Conservation (phyloP, 768 basidiomycete genomes). For the Boletus rubropictus region DNA sequence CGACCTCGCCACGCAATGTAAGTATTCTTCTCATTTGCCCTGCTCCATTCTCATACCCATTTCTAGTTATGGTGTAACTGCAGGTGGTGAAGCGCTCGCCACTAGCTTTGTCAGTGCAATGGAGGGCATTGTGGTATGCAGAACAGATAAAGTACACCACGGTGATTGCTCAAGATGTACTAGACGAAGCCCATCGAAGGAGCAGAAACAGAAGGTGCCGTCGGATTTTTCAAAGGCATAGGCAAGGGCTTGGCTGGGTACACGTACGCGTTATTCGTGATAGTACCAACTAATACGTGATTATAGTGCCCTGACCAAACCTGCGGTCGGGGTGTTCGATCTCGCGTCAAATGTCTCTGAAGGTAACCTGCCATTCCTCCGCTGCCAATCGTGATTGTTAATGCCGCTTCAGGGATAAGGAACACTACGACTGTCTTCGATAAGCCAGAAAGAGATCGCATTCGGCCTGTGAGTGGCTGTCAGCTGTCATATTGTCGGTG, state of each 20-base stretch:
- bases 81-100: slow-evolving; percentile 90
- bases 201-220: slow-evolving; percentile 87
- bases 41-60: background rate
- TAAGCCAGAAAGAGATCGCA: slow-evolving; percentile 80
- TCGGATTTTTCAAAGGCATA: slow-evolving; percentile 97
- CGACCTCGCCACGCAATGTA: slow-evolving; percentile 94
- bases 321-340: slow-evolving; percentile 94
- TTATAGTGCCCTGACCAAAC: slow-evolving; percentile 85
- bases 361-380: slow-evolving; percentile 41
- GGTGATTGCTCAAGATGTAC: slow-evolving; percentile 3
- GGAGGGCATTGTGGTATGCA: slow-evolving; percentile 83
- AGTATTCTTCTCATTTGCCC: slow-evolving; percentile 18
- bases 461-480: slow-evolving; percentile 55
- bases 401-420: slow-evolving; percentile 65
- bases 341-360: slow-evolving; percentile 92
- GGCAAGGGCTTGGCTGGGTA: slow-evolving; percentile 96
- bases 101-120: slow-evolving; percentile 92
- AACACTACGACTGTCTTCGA: slow-evolving; percentile 99
- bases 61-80: slow-evolving; percentile 85
- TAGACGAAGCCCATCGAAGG: slow-evolving; percentile 97
- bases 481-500: background rate
- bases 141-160: slow-evolving; percentile 4
- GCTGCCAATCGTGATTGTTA: background rate
- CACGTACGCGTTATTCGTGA: slow-evolving; percentile 1
- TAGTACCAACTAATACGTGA: background rate